Evolutionary conservation across 768 basidiomycete genomes (phyloP).

Genomic region (Chlorophyllum brunneum): DNA sequence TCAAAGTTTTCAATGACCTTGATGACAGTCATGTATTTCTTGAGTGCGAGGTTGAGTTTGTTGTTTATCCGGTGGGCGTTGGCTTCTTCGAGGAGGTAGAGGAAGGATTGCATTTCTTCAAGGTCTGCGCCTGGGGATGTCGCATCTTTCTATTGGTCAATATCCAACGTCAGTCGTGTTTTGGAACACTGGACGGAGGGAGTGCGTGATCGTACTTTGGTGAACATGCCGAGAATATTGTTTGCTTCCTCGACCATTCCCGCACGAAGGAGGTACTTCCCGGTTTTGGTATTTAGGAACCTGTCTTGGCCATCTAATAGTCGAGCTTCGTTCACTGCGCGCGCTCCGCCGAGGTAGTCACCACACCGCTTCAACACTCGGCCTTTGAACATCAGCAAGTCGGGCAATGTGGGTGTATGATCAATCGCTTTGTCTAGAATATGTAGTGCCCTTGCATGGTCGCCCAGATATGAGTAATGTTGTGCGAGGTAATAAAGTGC

Average conservation of each 20-base stretch:
- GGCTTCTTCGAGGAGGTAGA: conserved; percentile 83
- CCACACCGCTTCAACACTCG: conserved; percentile 85
- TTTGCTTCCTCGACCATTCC: conserved; percentile 77
- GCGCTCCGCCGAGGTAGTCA: conserved; percentile 71
- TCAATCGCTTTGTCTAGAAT: conserved; percentile 61
- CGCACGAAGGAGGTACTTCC: conserved; percentile 84
- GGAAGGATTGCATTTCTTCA: conserved; percentile 93
- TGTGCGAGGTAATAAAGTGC: conserved; percentile 93
- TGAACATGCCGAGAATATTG: conserved; percentile 78
- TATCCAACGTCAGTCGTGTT: background rate
- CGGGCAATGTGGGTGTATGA: conserved; percentile 94
- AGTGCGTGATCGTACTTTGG: conserved; percentile 55
- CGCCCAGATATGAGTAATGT: conserved; percentile 69
- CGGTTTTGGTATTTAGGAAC: conserved; percentile 90
- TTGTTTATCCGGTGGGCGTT: conserved; percentile 63
- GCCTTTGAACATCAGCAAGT: conserved; percentile 78
- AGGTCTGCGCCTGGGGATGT: conserved; percentile 71
- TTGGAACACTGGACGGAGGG: background rate
- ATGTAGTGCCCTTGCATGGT: conserved; percentile 49
- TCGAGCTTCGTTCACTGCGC: conserved; percentile 75
- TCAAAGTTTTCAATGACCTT: conserved; percentile 88
- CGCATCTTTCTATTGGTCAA: conserved; percentile 76
- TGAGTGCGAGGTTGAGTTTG: conserved; percentile 74
- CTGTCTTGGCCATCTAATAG: conserved; percentile 90
- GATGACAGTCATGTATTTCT: conserved; percentile 73